Evolutionary conservation across 2,329 filamentous ascomycete species (phyloP).

Genomic region (Penicillium thymicola): DNA sequence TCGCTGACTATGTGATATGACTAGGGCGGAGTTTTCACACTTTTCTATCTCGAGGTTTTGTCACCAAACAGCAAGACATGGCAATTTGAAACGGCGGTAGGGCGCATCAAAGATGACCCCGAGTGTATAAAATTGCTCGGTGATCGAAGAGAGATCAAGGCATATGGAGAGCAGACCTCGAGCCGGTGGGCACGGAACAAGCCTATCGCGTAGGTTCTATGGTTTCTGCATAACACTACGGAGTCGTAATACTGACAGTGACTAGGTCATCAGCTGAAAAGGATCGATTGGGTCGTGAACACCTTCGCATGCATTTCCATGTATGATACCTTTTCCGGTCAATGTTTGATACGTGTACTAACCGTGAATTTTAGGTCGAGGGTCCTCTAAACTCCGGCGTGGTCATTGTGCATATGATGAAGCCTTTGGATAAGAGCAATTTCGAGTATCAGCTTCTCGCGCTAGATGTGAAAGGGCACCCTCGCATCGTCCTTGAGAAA

Average conservation of each 20-base stretch:
- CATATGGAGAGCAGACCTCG: conserved; percentile 75
- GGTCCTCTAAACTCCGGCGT: conserved; percentile 71
- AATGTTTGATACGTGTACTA: not conserved
- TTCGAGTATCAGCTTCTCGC: conserved; percentile 78
- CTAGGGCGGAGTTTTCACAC: conserved; percentile 71
- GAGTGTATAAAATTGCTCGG: conserved; percentile 72
- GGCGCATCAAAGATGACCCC: conserved; percentile 69
- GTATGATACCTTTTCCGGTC: conserved; percentile 45
- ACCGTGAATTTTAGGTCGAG: conserved; percentile 58
- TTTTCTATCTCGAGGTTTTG: conserved; percentile 80
- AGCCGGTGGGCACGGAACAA: conserved; percentile 74
- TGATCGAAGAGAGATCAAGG: conserved; percentile 69
- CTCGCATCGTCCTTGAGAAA: conserved; percentile 47
- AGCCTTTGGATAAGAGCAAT: conserved; percentile 60
- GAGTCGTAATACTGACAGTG: not conserved
- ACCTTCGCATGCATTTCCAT: conserved; percentile 82
- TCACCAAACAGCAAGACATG: conserved; percentile 79
- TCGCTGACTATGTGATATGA: not conserved
- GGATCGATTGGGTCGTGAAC: conserved; percentile 72
- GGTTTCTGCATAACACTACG: not conserved
- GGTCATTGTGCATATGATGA: conserved; percentile 75
- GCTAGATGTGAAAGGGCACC: conserved; percentile 69
- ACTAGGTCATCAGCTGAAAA: conserved; percentile 62
- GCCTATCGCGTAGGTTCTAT: conserved; percentile 48
- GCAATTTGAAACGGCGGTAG: conserved; percentile 83